These are phyloP conservation scores for Lagerstroemia speciosa DNA, from an alignment of 345 rosid species.

Conservation along the genomic window DNA sequence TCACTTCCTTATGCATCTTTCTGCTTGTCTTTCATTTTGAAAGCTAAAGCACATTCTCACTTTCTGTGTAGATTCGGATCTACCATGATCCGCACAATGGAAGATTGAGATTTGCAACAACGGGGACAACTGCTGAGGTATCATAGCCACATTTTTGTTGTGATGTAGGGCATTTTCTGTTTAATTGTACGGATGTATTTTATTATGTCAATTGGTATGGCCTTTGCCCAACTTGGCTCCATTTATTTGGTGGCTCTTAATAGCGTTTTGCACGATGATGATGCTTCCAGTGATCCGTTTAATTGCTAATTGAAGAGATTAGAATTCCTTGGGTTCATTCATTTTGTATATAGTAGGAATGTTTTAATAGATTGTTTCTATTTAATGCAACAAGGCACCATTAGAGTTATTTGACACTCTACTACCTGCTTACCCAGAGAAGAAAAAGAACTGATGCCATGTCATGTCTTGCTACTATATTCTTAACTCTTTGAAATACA, in stretches of 20 bases:
- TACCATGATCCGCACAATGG: slow-evolving; percentile 30
- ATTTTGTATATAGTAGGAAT: not conserved
- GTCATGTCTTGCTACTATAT: not conserved
- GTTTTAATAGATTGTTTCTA: not conserved
- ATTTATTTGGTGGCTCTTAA: not conserved
- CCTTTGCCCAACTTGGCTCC: not conserved
- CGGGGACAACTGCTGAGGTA: slow-evolving; percentile 98
- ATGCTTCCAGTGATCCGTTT: not conserved
- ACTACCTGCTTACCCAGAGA: not conserved
- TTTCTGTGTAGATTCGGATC: slow-evolving; percentile 49
- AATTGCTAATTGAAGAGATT: not conserved
- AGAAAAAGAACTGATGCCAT: not conserved
- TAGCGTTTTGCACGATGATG: not conserved
- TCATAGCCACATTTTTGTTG: slow-evolving; percentile 2
- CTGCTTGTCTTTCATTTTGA: slow-evolving; percentile 2
- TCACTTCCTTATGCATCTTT: slow-evolving; percentile 7
- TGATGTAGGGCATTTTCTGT: not conserved
- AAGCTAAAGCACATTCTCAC: slow-evolving; percentile 8
- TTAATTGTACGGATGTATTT: not conserved
- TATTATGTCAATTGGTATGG: not conserved
- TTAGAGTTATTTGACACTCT: too few relatives aligned
- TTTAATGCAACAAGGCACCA: not conserved
- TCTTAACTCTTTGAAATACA: not conserved
- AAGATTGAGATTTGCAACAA: slow-evolving; percentile 39
- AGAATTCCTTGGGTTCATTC: not conserved